Evolutionary conservation across 1,284 basidiomycete genomes (phyloP), one percentile per base, ranked within the genome.

Genomic region (Fistulinella cinereoalba): DNA sequence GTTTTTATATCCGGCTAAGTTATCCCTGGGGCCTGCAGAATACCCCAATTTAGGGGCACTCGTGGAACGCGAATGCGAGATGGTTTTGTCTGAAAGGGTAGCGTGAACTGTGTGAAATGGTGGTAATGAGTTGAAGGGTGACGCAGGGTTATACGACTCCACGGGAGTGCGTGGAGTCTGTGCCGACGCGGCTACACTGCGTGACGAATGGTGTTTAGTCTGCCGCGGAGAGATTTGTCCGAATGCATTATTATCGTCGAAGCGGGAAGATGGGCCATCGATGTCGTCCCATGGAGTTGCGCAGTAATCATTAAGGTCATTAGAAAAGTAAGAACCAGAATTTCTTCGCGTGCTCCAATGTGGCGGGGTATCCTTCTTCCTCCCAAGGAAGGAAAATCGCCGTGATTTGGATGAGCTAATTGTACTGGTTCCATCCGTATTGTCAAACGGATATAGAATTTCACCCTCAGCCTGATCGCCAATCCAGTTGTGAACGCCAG

Each of bases 401-500:
- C 62, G 71, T 25, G 71, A 47, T 12, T 69, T 71, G 24, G 76
- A 19, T 11, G 33, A 65, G 49, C 72, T 77, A 40, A 69, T 66
- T 18, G 46, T 24, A 27, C 37, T 34, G 5, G 33, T n/a, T 37
- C 18, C 44, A 24, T 50, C 41, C 4, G 76, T 47, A 21, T 76
- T 71, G 25, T 72, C 73, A 53, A 90, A 90, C 15, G 73, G 72
- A 64, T 90, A 90, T 11, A 70, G 69, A 12, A 51, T 32, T 51
- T 65, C 64, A 49, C 65, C 70, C 51, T 64, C 63, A 16, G 53
- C 52, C 37, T 62, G 53, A 41, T 88, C 85, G 25, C 83, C 64
- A 3, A 88, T 66, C 90, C 89, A 93, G 39, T 70, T 70, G 28
- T 81, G 75, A 38, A 73, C 75, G 8, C 82, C 84, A 0, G 88